Conservation (phyloP, 805 yeast genomes). For the Ogataea pignaliae region DNA sequence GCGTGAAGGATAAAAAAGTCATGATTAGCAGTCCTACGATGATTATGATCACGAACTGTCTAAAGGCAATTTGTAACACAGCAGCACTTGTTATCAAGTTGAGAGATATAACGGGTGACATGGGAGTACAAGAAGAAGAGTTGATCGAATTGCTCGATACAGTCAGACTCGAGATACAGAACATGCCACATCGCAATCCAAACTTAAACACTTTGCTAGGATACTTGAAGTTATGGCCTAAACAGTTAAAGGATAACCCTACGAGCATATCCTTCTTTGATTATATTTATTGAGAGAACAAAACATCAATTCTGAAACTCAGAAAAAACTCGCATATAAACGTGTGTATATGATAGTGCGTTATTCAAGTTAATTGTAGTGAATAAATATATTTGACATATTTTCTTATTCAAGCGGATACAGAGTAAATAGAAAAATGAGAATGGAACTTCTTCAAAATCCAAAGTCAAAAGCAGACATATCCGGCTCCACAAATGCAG, state of each 20-base stretch:
- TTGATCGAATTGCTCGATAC: constrained; percentile 3
- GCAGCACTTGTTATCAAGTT: constrained; percentile 20
- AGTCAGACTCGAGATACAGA: constrained; percentile 2
- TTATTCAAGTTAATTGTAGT: too few relatives aligned
- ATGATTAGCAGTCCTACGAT: constrained; percentile 17
- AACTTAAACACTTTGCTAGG: constrained; percentile 11
- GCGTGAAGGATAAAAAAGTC: constrained; percentile 10
- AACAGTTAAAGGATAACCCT: constrained; percentile 16
- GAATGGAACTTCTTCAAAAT: constrained; percentile 3
- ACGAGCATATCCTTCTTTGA: constrained; percentile 13
- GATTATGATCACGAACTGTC: constrained; percentile 23
- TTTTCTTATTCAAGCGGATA: too few relatives aligned
- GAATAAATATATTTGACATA: too few relatives aligned
- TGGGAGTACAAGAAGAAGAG: constrained; percentile 1
- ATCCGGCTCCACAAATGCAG: constrained; percentile 65
- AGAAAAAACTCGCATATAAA: too few relatives aligned
- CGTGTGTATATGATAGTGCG: too few relatives aligned
- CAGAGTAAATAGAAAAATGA: too few relatives aligned
- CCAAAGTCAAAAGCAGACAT: constrained; percentile 69
- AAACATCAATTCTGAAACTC: too few relatives aligned
- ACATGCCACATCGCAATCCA: constrained; percentile 7
- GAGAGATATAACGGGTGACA: constrained; percentile 10
- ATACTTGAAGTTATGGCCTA: constrained; percentile 16
- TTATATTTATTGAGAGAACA: too few relatives aligned
- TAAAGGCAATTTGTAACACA: constrained; percentile 27